A percentile compares a stretch with the other conserved stretches of the same genome.
These are phyloP conservation scores for Fusarium transvaalense DNA, from an alignment of 2,329 filamentous ascomycete genomes.

Conservation along the genomic window DNA sequence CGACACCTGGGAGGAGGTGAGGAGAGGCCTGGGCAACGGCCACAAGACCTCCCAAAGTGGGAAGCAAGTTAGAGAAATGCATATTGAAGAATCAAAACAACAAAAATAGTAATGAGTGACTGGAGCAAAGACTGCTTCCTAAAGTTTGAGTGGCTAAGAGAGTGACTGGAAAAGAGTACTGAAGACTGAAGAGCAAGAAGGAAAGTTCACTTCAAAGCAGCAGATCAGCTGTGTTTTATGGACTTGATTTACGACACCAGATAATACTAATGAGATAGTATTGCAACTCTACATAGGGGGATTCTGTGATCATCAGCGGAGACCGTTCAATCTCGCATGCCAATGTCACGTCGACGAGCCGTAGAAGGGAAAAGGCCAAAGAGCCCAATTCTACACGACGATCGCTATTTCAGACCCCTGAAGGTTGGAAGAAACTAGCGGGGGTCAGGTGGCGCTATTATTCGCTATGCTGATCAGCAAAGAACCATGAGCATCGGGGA, in stretches of 20 bases:
- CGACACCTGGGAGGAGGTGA: conserved; percentile 23
- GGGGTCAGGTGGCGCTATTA: conserved; percentile 13
- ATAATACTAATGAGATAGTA: neutral
- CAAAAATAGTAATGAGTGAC: conserved; percentile 42
- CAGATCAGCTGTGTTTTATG: conserved; percentile 17
- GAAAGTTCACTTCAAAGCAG: neutral
- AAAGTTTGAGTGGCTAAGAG: conserved; percentile 22
- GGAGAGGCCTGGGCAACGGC: conserved; percentile 37
- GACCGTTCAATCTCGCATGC: conserved; percentile 10
- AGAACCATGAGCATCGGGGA: conserved; percentile 6
- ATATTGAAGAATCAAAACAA: conserved; percentile 29
- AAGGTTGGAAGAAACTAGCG: neutral
- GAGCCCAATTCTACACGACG: conserved; percentile 25
- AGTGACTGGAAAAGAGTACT: conserved; percentile 38
- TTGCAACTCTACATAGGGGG: conserved; percentile 6
- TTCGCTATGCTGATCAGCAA: neutral
- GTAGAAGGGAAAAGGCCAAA: neutral
- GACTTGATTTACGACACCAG: neutral
- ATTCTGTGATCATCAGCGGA: conserved; percentile 1
- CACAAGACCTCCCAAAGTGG: conserved; percentile 36
- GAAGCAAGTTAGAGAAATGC: conserved; percentile 36
- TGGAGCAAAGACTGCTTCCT: conserved; percentile 36
- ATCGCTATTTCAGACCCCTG: conserved; percentile 36
- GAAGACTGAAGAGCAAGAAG: conserved; percentile 16
- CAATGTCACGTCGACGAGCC: conserved; percentile 7